Base-by-base conservation (phyloP, 1,139 yeast species). In the Nakaseomyces uthaithaninus region DNA sequence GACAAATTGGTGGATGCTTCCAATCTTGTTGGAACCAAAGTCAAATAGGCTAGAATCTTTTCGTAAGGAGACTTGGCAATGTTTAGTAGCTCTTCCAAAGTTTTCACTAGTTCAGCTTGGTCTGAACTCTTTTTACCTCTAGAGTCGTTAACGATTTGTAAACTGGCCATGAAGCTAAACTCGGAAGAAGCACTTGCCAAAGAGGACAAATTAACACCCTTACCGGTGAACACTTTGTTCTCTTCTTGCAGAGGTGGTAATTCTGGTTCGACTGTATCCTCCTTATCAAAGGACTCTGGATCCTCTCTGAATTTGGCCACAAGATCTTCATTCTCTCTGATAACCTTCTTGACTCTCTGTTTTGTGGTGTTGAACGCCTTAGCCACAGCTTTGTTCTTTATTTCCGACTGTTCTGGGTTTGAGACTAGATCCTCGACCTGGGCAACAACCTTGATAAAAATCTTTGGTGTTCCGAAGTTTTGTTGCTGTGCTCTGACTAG, bases 111-210 rank as follows among this genome's bases (percentile, higher is more conserved):
- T 62, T 84, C 95, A 46, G 62, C 66, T 52, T 80, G 77, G 63
- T 91, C 95, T 49, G 87, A 82, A 63, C 85, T 86, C 72, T 86
- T 91, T 70, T 89, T 89, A 70, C 98, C 98, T 66, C 98, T 81
- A 38, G 89, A 73, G 63, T 91, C 98, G 48, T 84, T 69, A 46
- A 93, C 79, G 42, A 77, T 67, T 60, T 80, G 76, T 60, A 91
- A 72, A 33, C 84, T 77, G 45, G 79, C 70, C 69, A 89, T 86
- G 42, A 89, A 79, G 33, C 61, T 60, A 36, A 54, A 57, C 49
- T 69, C 68, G 3, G 64, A 52, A 15, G 68, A 57, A 20, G 64
- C 64, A 19, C 42, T 47, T 28, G 49, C 60, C 28, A 53, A 38
- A 24, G 71, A 54, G 41, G 64, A 63, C 3, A 68, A 69, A 16